These are phyloP conservation scores for Isoetes taiwanensis DNA, from an alignment of 75 land plant species.

Conservation along the genomic window DNA sequence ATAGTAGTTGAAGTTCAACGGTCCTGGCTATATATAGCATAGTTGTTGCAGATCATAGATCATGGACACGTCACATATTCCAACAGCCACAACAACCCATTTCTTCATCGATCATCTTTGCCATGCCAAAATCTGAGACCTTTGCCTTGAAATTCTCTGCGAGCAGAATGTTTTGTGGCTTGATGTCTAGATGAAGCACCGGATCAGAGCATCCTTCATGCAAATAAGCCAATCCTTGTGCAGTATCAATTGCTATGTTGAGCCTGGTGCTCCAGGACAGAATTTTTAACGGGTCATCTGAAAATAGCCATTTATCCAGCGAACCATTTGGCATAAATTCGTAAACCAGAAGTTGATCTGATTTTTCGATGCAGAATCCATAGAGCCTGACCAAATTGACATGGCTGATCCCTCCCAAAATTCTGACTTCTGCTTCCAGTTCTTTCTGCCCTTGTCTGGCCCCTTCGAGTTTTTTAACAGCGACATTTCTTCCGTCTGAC, in stretches of 20 bases:
- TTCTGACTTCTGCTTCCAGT: background rate
- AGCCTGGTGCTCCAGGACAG: background rate
- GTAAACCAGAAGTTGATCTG: background rate
- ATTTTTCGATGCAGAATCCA: background rate
- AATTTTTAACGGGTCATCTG: background rate
- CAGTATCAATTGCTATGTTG: background rate
- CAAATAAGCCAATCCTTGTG: background rate
- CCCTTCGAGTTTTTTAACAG: no score
- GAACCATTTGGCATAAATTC: slow-evolving; percentile 7
- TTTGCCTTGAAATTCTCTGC: background rate
- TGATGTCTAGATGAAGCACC: slow-evolving; percentile 5
- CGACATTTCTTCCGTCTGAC: no score
- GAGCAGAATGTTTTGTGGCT: slow-evolving; percentile 8
- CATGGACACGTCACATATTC: no score
- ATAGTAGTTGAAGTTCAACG: no score
- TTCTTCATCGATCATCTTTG: no score
- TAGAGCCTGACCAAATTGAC: background rate
- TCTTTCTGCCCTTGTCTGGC: no score
- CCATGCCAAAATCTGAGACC: slow-evolving; percentile 7
- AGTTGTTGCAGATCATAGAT: no score
- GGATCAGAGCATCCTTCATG: background rate
- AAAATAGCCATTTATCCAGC: slow-evolving; percentile 1
- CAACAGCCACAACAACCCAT: no score
- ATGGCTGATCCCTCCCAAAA: background rate
- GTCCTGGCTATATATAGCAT: no score